Evolutionary conservation across 345 rosid genomes (phyloP).

Genomic region (Arabidopsis thaliana): TAIR10.1 NC_003070.9:2935001-2935500

Average conservation of each 20-base stretch:
- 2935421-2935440: not conserved
- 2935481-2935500: constrained; percentile 70
- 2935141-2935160: constrained; percentile 73
- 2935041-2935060: constrained; percentile 41
- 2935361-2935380: constrained; percentile 76
- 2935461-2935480: constrained; percentile 74
- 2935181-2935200: not conserved
- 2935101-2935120: constrained; percentile 66
- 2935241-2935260: not conserved
- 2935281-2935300: constrained; percentile 77
- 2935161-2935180: not conserved
- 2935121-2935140: constrained; percentile 68
- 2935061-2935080: constrained; percentile 92
- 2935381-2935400: constrained; percentile 52
- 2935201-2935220: not conserved
- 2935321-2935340: constrained; percentile 80
- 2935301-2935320: constrained; percentile 86
- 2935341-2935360: constrained; percentile 81
- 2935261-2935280: constrained; percentile 81
- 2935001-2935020: not conserved
- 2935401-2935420: not conserved
- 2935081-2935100: constrained; percentile 61
- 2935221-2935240: not conserved
- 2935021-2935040: not conserved
- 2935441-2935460: not conserved